Conservation (phyloP, 257 asterid species). For the Nicotiana knightiana region DNA sequence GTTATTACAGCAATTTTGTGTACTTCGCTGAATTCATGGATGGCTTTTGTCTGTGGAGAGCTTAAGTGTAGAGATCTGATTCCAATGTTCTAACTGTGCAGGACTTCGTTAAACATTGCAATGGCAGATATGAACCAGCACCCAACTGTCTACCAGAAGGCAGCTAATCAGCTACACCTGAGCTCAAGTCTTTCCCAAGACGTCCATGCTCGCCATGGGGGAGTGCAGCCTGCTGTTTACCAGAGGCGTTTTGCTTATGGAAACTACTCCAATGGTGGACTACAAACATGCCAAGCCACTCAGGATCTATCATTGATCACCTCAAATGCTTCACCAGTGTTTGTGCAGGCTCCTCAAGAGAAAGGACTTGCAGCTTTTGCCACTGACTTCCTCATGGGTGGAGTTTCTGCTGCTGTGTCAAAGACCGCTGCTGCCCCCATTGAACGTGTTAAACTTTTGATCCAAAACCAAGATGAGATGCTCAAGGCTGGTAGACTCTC, state of each 20-base stretch:
- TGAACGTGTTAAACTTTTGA: constrained; percentile 90
- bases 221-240: constrained; percentile 39
- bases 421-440: constrained; percentile 94
- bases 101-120: constrained; percentile 14
- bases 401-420: constrained; percentile 93
- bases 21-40: not conserved
- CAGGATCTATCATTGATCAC: constrained; percentile 55
- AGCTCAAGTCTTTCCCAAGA: constrained; percentile 50
- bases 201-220: constrained; percentile 48
- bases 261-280: constrained; percentile 52
- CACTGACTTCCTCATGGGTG: constrained; percentile 89
- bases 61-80: not conserved
- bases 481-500: constrained; percentile 75
- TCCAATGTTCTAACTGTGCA: not conserved
- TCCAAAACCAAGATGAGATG: constrained; percentile 93
- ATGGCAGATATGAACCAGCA: constrained; percentile 60
- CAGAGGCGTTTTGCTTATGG: constrained; percentile 60
- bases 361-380: constrained; percentile 70
- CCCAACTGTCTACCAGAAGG: constrained; percentile 60
- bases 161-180: constrained; percentile 72
- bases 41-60: not conserved
- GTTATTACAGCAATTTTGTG: not conserved
- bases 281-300: constrained; percentile 42
- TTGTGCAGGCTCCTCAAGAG: constrained; percentile 84
- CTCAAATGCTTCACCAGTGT: constrained; percentile 78